Evolutionary conservation across 1,284 basidiomycete species (phyloP).

Genomic region (Exsudoporus floridanus): DNA sequence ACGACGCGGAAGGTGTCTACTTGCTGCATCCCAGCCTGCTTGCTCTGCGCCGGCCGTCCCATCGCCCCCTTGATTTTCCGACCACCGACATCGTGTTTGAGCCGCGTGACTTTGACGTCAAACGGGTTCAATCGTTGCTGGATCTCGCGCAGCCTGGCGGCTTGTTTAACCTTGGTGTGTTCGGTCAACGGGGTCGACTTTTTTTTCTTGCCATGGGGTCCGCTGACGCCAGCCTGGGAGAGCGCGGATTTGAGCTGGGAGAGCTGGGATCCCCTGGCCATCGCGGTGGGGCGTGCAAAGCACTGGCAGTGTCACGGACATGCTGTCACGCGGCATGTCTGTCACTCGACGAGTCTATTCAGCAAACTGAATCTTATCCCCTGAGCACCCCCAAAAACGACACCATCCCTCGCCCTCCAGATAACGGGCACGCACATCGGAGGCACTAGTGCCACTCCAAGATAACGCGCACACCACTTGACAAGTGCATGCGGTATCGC

Average conservation of each 20-base stretch:
- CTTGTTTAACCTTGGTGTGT: slow-evolving; percentile 76
- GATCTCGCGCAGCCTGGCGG: slow-evolving; percentile 83
- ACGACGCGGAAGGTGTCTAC: slow-evolving; percentile 45
- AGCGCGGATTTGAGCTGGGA: slow-evolving; percentile 86
- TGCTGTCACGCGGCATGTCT: not conserved
- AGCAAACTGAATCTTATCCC: too few relatives aligned
- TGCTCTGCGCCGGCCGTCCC: slow-evolving; percentile 82
- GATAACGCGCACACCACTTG: too few relatives aligned
- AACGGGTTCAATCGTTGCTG: slow-evolving; percentile 89
- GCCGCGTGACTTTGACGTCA: slow-evolving; percentile 86
- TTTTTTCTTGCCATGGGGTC: slow-evolving; percentile 66
- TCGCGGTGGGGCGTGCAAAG: slow-evolving; percentile 21
- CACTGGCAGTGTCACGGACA: slow-evolving; percentile 9
- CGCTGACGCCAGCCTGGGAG: slow-evolving; percentile 70
- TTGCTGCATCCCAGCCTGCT: slow-evolving; percentile 88
- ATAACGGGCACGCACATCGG: not conserved
- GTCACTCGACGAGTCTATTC: not conserved
- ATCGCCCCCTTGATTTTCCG: slow-evolving; percentile 80
- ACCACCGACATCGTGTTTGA: slow-evolving; percentile 92
- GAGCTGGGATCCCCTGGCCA: slow-evolving; percentile 79
- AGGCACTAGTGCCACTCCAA: not conserved
- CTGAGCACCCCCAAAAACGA: too few relatives aligned
- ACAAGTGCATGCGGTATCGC: not conserved
- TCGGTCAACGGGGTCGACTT: slow-evolving; percentile 58
- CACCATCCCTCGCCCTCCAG: too few relatives aligned